These are phyloP conservation scores for Terfezia claveryi DNA, from an alignment of 495 filamentous ascomycete species.

Conservation along the genomic window DNA sequence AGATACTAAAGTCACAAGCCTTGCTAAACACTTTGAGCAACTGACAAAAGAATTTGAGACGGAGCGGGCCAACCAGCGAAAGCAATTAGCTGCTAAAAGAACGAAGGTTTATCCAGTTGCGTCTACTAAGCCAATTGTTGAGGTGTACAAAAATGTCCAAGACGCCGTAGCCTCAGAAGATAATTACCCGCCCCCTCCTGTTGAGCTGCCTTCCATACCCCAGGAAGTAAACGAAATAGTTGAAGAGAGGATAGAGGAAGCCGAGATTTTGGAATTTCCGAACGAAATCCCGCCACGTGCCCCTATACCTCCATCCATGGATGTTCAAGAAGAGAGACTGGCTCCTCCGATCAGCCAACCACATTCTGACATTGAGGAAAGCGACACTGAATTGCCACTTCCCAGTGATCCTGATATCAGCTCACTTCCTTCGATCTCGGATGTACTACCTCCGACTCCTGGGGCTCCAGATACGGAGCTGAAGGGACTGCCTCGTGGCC, in stretches of 20 bases:
- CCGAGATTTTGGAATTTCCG: too few relatives aligned
- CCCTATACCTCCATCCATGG: slow-evolving; percentile 12
- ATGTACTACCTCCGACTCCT: slow-evolving; percentile 9
- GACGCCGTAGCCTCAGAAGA: slow-evolving; percentile 67
- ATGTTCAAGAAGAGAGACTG: slow-evolving; percentile 2
- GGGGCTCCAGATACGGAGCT: slow-evolving; percentile 19
- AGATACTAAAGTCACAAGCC: slow-evolving; percentile 56
- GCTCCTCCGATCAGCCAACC: slow-evolving; percentile 6
- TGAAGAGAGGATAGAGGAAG: too few relatives aligned
- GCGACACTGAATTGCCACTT: slow-evolving; percentile 15
- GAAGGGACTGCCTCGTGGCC: slow-evolving; percentile 49
- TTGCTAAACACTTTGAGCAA: slow-evolving; percentile 92
- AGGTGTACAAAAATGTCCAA: slow-evolving; percentile 79
- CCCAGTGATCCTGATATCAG: slow-evolving; percentile 13
- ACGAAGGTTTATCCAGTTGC: slow-evolving; percentile 68
- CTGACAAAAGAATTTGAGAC: slow-evolving; percentile 91
- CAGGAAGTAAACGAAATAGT: slow-evolving; percentile 4
- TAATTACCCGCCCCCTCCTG: background rate
- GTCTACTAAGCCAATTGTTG: slow-evolving; percentile 85
- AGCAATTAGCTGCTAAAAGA: slow-evolving; percentile 58
- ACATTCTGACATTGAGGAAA: slow-evolving; percentile 15
- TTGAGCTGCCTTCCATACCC: background rate
- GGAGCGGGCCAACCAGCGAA: slow-evolving; percentile 67
- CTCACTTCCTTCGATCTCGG: slow-evolving; percentile 8
- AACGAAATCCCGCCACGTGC: too few relatives aligned